These are phyloP conservation scores for Heteromeles arbutifolia DNA, from an alignment of 306 rosid genomes.

Conservation along the genomic window DNA sequence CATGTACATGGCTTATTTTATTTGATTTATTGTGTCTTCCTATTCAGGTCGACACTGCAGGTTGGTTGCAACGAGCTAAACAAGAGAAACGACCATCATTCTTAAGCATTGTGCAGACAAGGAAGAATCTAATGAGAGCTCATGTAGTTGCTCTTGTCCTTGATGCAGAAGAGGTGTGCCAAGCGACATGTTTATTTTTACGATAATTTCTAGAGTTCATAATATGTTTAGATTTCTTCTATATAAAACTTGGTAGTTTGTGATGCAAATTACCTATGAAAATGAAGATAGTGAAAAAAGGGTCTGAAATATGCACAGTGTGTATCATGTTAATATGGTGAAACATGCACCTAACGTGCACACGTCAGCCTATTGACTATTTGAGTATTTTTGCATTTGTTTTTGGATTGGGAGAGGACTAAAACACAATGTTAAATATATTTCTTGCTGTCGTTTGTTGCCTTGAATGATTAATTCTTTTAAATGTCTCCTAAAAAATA, in stretches of 20 bases:
- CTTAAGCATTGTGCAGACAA: conserved; percentile 91
- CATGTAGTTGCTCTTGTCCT: conserved; percentile 89
- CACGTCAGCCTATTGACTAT: not conserved
- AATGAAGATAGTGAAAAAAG: not conserved
- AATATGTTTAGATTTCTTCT: not conserved
- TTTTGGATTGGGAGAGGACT: not conserved
- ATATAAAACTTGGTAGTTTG: not conserved
- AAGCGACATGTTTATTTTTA: not conserved
- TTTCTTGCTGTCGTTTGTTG: not conserved
- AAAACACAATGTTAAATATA: not conserved
- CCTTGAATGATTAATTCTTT: not conserved
- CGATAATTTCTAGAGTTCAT: not conserved
- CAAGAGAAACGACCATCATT: conserved; percentile 85
- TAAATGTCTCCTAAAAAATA: not conserved
- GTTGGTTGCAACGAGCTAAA: conserved; percentile 90
- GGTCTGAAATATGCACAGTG: not conserved
- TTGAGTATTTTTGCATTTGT: not conserved
- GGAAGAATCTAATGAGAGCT: conserved; percentile 90
- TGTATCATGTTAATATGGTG: not conserved
- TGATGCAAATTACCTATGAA: not conserved
- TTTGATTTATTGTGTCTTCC: not conserved
- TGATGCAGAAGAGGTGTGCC: conserved; percentile 84
- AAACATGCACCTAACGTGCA: not conserved
- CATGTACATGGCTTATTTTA: not conserved
- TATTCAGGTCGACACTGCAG: conserved; percentile 90